phyloP scores from a whole-genome alignment of 1,284 basidiomycete species.

The Termitomyces sp. region DNA sequence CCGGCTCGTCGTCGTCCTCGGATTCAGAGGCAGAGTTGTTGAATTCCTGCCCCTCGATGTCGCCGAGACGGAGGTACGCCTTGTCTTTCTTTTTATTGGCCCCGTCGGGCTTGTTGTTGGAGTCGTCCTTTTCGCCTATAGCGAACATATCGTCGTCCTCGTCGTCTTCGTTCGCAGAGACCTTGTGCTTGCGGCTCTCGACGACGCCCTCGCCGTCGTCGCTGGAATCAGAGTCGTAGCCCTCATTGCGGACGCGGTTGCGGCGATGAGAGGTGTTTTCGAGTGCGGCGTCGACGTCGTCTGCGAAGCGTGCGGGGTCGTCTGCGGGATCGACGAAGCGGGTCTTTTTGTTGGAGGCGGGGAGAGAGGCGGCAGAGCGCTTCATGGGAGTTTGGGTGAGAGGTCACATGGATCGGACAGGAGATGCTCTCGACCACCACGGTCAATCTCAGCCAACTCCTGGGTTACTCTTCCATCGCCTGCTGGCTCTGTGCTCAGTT shows the following conservation, averaged over 20 bases:
- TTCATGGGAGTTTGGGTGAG: constrained; percentile 38
- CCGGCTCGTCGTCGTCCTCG: constrained; percentile 57
- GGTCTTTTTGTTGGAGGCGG: constrained; percentile 63
- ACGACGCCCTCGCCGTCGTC: constrained; percentile 91
- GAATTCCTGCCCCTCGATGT: constrained; percentile 96
- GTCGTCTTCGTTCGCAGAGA: constrained; percentile 53
- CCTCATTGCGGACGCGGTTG: constrained; percentile 75
- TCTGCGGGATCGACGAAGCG: constrained; percentile 76
- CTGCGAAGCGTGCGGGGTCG: constrained; percentile 68
- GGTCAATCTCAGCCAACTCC: constrained; percentile 46
- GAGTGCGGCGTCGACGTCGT: constrained; percentile 68
- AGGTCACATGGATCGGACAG: constrained; percentile 4
- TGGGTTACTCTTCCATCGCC: constrained; percentile 77
- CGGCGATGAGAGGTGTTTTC: constrained; percentile 59
- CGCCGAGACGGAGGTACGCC: constrained; percentile 81
- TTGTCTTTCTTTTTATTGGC: constrained; percentile 73
- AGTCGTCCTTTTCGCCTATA: constrained; percentile 50
- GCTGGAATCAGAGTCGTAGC: constrained; percentile 92
- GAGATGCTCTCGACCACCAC: constrained; percentile 27
- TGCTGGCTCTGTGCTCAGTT: constrained; percentile 91
- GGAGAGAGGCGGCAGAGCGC: constrained; percentile 45
- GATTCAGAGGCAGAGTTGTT: constrained; percentile 47
- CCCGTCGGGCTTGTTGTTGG: constrained; percentile 35
- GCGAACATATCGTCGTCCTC: constrained; percentile 81
- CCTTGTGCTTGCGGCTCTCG: constrained; percentile 58